Percentiles rank a stretch among this genome's conserved stretches.
These are phyloP conservation scores for Lotmaria passim DNA, from an alignment of 208 protist species.

Conservation along the genomic window DNA sequence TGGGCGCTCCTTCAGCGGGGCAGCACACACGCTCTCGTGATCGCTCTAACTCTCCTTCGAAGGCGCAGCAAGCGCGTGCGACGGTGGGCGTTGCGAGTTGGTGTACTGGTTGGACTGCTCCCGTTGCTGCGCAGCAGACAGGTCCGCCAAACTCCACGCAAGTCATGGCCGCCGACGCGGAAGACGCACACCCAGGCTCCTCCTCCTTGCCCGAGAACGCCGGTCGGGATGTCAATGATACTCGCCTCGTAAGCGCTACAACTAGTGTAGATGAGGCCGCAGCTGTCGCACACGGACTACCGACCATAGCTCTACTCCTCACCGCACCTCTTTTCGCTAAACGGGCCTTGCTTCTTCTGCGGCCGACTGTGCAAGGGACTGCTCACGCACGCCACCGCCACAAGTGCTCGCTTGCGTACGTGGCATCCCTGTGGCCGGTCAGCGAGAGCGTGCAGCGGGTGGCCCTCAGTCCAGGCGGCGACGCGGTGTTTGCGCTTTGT, in stretches of 20 bases:
- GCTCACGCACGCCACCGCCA: background rate
- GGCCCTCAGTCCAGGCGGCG: constrained; percentile 16
- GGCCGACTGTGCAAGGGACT: background rate
- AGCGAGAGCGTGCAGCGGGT: constrained; percentile 29
- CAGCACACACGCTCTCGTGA: background rate
- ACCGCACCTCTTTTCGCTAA: background rate
- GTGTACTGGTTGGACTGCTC: background rate
- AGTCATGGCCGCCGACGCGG: background rate
- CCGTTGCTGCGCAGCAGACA: background rate
- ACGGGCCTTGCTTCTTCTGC: constrained; percentile 29
- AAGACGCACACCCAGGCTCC: background rate
- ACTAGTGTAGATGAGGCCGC: background rate
- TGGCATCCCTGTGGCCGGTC: constrained; percentile 3
- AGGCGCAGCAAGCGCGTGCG: background rate
- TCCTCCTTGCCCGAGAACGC: background rate
- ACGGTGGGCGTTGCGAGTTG: background rate
- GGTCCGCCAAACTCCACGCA: background rate
- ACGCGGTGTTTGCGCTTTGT: constrained; percentile 11
- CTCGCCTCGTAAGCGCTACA: no score
- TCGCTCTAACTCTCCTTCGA: background rate
- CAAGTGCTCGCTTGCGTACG: constrained; percentile 11
- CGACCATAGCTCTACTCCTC: constrained; percentile 29
- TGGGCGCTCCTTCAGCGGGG: background rate
- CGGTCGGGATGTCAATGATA: no score
- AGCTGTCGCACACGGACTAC: constrained; percentile 14